Evolutionary conservation across 257 asterid species (phyloP).

Genomic region (Lycium ferocissimum): DNA sequence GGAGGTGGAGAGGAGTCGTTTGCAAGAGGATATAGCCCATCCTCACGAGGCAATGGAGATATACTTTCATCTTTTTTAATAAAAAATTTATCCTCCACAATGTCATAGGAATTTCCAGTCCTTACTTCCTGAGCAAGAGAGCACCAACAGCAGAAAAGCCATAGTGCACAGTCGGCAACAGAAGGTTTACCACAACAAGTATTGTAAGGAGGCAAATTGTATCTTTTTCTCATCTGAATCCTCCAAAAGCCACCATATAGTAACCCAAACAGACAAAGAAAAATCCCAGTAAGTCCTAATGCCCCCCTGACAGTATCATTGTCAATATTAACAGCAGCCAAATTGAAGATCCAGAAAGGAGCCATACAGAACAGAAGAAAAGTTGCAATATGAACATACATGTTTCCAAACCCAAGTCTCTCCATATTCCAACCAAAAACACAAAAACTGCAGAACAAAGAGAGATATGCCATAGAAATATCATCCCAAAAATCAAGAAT

Average conservation of each 20-base stretch:
- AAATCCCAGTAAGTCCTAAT: conserved; percentile 73
- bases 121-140: conserved; percentile 88
- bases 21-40: conserved; percentile 48
- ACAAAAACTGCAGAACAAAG: conserved; percentile 82
- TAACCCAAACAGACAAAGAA: conserved; percentile 78
- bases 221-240: conserved; percentile 88
- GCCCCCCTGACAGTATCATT: conserved; percentile 69
- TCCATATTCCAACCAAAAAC: conserved; percentile 99
- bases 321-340: conserved; percentile 81
- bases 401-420: conserved; percentile 89
- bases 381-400: conserved; percentile 92
- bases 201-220: conserved; percentile 66
- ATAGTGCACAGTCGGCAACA: conserved; percentile 68
- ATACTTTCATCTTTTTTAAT: conserved; percentile 46
- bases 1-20: conserved; percentile 40
- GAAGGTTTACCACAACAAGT: conserved; percentile 71
- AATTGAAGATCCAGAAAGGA: conserved; percentile 85
- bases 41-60: conserved; percentile 69
- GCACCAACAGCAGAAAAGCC: conserved; percentile 98
- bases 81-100: conserved; percentile 71
- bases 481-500: conserved; percentile 89
- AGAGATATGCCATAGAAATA: conserved; percentile 82
- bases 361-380: conserved; percentile 89
- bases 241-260: conserved; percentile 97
- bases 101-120: conserved; percentile 78